Evolutionary conservation across 495 filamentous ascomycete genomes (phyloP).

Genomic region (Polyplosphaeria fusca): DNA sequence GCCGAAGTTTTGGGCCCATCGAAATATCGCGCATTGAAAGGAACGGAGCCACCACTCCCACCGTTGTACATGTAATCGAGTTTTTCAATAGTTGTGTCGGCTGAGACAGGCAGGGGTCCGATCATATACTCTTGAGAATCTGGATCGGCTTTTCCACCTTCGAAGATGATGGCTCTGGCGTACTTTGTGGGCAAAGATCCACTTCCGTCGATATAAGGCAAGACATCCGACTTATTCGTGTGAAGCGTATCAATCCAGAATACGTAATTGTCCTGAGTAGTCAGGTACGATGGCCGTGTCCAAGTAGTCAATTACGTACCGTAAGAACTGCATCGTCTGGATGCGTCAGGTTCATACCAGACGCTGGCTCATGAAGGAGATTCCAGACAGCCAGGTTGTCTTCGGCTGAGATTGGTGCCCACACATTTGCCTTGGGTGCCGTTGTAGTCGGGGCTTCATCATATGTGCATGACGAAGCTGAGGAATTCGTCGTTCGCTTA

Average conservation of each 20-base stretch:
- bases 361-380: conserved; percentile 14
- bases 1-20: conserved; percentile 36
- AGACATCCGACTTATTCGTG: conserved; percentile 19
- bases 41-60: conserved; percentile 22
- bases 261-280: conserved; percentile 27
- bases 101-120: conserved; percentile 19
- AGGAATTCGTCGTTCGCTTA: conserved; percentile 18
- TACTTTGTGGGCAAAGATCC: conserved; percentile 20
- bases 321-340: conserved; percentile 21
- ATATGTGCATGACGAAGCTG: neutral
- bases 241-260: conserved; percentile 24
- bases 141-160: conserved; percentile 21
- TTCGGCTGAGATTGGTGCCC: conserved; percentile 11
- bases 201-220: conserved; percentile 20
- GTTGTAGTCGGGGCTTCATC: neutral
- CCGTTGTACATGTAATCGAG: conserved; percentile 32
- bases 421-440: conserved; percentile 11
- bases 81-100: conserved; percentile 25
- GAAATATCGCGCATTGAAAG: conserved; percentile 41
- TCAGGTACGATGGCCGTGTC: no score
- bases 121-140: conserved; percentile 30
- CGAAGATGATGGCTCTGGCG: conserved; percentile 24
- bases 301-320: no score
- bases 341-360: conserved; percentile 21
- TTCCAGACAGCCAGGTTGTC: conserved; percentile 19